Conservation (phyloP, 2,329 filamentous ascomycete genomes). For the Zymoseptoria crescenta region DNA sequence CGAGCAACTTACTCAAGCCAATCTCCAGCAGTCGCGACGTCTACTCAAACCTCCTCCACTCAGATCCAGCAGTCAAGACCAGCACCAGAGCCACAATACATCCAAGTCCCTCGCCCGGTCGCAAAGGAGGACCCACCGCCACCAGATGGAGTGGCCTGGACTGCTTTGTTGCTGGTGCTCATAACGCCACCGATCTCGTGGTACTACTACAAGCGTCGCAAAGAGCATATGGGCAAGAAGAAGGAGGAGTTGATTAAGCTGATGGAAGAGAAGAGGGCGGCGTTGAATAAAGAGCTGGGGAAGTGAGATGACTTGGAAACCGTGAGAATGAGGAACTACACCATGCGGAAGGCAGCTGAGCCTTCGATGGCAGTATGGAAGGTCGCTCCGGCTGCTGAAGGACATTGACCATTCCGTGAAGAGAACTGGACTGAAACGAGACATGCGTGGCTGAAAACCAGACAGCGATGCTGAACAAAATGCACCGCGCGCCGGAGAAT, state of each 20-base stretch:
- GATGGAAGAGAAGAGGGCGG: conserved; percentile 19
- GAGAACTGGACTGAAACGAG: too few relatives aligned
- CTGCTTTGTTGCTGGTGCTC: conserved; percentile 17
- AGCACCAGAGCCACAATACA: neutral
- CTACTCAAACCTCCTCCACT: neutral
- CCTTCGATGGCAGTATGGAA: neutral
- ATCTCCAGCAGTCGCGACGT: neutral
- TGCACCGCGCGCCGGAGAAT: too few relatives aligned
- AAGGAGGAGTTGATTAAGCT: conserved; percentile 24
- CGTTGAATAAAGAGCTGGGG: conserved; percentile 1
- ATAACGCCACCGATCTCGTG: conserved; percentile 21
- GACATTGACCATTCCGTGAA: too few relatives aligned
- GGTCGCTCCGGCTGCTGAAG: neutral
- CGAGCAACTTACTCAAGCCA: neutral
- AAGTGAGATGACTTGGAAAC: neutral
- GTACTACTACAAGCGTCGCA: conserved; percentile 27
- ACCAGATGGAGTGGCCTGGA: conserved; percentile 12
- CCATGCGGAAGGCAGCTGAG: neutral
- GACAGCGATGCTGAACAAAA: too few relatives aligned
- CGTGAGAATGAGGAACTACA: neutral
- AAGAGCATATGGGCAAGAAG: conserved; percentile 28
- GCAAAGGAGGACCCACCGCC: neutral
- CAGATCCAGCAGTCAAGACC: neutral
- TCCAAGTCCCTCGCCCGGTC: neutral
- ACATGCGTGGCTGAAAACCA: too few relatives aligned